Evolutionary conservation across 371 early-diverging fungal species (phyloP), one percentile per base, ranked within the genome.

Genomic region (Cokeromyces recurvatus): DNA sequence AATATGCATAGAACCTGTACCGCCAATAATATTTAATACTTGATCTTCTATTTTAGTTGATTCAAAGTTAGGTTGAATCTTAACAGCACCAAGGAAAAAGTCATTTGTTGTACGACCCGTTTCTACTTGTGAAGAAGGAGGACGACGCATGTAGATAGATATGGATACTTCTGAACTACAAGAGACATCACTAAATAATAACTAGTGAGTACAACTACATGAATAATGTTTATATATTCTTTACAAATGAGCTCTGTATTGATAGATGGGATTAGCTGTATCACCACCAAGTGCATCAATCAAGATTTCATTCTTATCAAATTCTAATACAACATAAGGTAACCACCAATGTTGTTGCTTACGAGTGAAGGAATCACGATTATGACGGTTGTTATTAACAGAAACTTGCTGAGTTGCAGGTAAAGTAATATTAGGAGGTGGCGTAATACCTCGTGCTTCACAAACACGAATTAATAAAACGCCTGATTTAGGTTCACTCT

Each of bases 291-390:
- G 68, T 19, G 91, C 85, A 57, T 88, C 82, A 31, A 90, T 87
- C 48, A 90, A 73, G 32, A 90, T 77, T 68, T 93, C 93, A 63
- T 92, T 92, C 81, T 90, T 90, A 71, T 94, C 95, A 52, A 93
- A 92, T 70, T 93, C 93, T 17, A 92, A 68, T 6, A 94, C 92
- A 16, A 84, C 85, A 59, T 91, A 94, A 4, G 92, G 94, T 16
- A 90, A 57, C 81, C 84, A 83, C 74, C 87, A 82, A 38, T 77
- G 71, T 23, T 82, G 82, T 21, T 82, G 82, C 53, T 84, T 88
- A 53, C 85, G 82, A 53, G 78, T 81, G 4, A 83, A 68, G 6
- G 86, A 84, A 44, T 87, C 85, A 51, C 82, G 82, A 46, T 80
- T 82, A 44, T 15, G 15, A 50, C 67, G 43, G 19, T 53, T 64